A percentile compares a stretch with the other conserved stretches of the same genome.
Conservation (phyloP, 306 rosid genomes). For the Trichosanthes truncata region DNA sequence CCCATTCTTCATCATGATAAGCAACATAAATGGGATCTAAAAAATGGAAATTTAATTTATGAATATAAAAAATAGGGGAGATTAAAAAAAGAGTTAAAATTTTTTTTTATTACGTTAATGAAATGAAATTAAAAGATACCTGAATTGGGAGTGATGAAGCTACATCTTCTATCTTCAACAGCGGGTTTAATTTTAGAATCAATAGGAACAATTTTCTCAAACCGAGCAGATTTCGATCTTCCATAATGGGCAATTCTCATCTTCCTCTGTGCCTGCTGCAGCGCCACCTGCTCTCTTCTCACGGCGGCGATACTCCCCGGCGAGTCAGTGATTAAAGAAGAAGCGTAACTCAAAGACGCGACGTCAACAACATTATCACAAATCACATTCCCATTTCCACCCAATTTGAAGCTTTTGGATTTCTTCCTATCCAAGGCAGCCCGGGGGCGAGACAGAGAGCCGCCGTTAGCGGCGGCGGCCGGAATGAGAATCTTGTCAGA, state of each 20-base stretch:
- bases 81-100: too few relatives aligned
- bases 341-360: constrained; percentile 52
- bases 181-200: constrained; percentile 26
- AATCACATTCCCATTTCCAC: neutral
- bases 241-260: constrained; percentile 94
- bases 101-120: too few relatives aligned
- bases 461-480: constrained; percentile 17
- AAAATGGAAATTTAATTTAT: neutral
- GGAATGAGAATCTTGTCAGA: constrained; percentile 45
- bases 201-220: constrained; percentile 49
- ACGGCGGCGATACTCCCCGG: constrained; percentile 96
- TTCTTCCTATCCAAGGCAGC: constrained; percentile 61
- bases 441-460: constrained; percentile 26
- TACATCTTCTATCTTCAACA: constrained; percentile 76
- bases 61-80: neutral
- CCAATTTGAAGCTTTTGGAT: constrained; percentile 69
- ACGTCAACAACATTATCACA: constrained; percentile 25
- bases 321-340: constrained; percentile 76
- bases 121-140: constrained; percentile 24
- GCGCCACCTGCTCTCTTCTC: constrained; percentile 88
- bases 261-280: constrained; percentile 81
- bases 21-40: constrained; percentile 90
- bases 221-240: constrained; percentile 85
- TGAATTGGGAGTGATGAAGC: constrained; percentile 85
- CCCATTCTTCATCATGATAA: constrained; percentile 99